Evolutionary conservation across 306 rosid species (phyloP), one percentile per base, ranked within the genome.

Genomic region (Bauhinia variegata): DNA sequence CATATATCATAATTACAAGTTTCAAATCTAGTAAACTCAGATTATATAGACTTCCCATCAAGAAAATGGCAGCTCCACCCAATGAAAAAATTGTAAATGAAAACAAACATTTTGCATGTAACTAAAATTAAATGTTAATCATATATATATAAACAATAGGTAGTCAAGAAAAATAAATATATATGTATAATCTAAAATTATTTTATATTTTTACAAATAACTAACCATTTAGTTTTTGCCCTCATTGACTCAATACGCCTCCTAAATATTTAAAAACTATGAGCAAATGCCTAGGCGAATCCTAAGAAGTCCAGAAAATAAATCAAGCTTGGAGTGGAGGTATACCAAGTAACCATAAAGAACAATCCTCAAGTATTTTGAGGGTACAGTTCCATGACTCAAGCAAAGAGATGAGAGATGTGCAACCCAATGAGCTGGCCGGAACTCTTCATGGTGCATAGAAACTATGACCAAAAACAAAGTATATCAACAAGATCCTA

Each of bases 271-370:
- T 23, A 23, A 23, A 23, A 23, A 23, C 28, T 23, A 23, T 23
- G 28, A 23, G 28, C 28, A 23, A 23, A 23, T 23, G 28, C 28
- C 2, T 23, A 2, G 2, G 6, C 16, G 0, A 32, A 17, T 39
- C 19, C 23, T 14, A 42, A 9, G 15, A 30, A 51, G n/a, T 14
- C 7, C 4, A 12, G 19, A 50, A 66, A 52, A 31, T 51, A 54
- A 18, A 4, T 41, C 51, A 38, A 14, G 71, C 50, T 12, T 19
- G 38, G 49, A 65, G n/a, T 19, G 38, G 49, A 65, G n/a, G 56
- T 73, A 46, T 43, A 43, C 14, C 70, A 42, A 44, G 65, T 9
- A 65, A 63, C 41, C 31, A 50, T 60, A 78, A 78, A 54, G 46
- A 47, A 62, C 55, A 66, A 53, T 38, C 48, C 34, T 65, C 7